Conservation (phyloP, 306 rosid species). For the Luffa aegyptiaca region DNA sequence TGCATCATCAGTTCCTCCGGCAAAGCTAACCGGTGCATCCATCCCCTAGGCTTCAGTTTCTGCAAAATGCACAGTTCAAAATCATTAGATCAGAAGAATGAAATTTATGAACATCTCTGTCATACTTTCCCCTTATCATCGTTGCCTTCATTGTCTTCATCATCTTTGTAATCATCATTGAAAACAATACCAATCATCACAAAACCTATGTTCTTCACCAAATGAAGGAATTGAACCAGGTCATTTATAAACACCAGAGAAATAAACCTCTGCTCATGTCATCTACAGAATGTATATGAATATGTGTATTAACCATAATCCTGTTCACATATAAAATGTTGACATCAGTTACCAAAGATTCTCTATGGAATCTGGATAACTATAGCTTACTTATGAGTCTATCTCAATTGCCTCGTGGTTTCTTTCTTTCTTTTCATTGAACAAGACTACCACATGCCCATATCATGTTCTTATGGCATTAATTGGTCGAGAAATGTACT, state of each 20-base stretch:
- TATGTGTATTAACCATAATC: neutral
- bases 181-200: neutral
- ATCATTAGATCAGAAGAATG: constrained; percentile 25
- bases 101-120: constrained; percentile 20
- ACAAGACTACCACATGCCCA: neutral
- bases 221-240: neutral
- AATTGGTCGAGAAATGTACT: neutral
- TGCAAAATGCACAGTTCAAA: constrained; percentile 45
- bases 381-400: neutral
- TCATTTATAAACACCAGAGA: neutral
- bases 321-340: neutral
- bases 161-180: neutral
- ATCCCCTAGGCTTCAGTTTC: constrained; percentile 69
- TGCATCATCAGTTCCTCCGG: constrained; percentile 58
- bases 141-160: neutral
- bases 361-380: neutral
- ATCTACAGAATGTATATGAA: neutral
- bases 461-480: neutral
- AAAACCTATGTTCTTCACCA: neutral
- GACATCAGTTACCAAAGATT: neutral
- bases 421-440: neutral
- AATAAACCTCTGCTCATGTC: neutral
- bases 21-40: constrained; percentile 61
- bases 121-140: neutral
- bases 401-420: neutral